Base-by-base conservation (phyloP, 2,329 filamentous ascomycete species). In the Venturiaceae sp. region DNA sequence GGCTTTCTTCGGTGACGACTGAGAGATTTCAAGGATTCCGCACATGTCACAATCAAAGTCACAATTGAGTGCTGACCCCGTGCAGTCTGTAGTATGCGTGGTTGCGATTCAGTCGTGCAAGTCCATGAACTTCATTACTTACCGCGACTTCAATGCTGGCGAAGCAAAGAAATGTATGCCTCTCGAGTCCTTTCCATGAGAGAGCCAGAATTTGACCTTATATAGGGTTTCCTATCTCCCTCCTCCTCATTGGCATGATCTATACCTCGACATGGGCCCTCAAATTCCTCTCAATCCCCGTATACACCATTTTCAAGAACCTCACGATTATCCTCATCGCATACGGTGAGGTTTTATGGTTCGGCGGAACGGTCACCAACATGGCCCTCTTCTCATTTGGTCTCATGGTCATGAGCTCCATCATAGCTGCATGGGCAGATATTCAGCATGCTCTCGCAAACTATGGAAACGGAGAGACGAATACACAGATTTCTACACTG, bases 241-340 rank as follows among this genome's bases (percentile, higher is more conserved):
- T 96, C 58, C 88, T 97, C 62, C 85, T 99, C 63, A 94, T 97
- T 69, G 92, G 91, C 71, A 99, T 97, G 94, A 97, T 99, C 75
- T 99, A 97, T 77, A 97, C 94, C 58, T 86, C 90, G 68, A 94
- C 90, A 68, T 96, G 96, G 78, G 91, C 94, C 21, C 84, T 99
- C 50, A 91, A 96, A 75, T 97, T 86, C 75, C 87, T 99, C 62
- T 96, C 92, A 33, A 95, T 99, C 58, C 94, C 94, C 26, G 94
- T 99, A 28, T 99, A 99, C 77, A 99, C 94, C 58, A 99, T 99
- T 72, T 99, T 99, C 83, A 99, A 99, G 83, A 99, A 99, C 77
- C 75, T 99, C 78, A 97, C 94, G 62, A 99, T 95, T 73, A 97
- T 99, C 68, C 85, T 97, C 64, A 99, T 97, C 68, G 94, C 94